phyloP scores from a whole-genome alignment of 2,329 filamentous ascomycete genomes.

The Fusarium sp. region DNA sequence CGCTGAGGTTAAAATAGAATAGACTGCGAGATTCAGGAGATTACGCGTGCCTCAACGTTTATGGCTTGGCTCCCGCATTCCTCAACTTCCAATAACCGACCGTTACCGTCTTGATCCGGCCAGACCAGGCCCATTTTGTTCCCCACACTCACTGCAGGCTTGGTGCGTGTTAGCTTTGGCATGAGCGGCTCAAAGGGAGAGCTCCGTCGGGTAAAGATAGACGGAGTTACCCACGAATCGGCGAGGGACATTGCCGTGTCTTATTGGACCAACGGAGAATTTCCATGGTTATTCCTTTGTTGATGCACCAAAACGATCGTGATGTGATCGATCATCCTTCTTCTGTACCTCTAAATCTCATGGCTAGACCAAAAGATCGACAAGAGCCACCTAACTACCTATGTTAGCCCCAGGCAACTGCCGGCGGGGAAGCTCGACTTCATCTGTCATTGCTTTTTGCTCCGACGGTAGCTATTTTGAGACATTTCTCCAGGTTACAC shows the following conservation, averaged over 20 bases:
- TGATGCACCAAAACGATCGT: too few species aligned
- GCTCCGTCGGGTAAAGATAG: background rate
- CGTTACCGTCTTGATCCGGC: background rate
- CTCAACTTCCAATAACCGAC: background rate
- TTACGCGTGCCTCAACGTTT: background rate
- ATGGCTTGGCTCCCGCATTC: slow-evolving; percentile 4
- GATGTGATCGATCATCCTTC: too few species aligned
- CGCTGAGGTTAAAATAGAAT: background rate
- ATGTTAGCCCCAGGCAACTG: background rate
- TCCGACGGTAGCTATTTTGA: background rate
- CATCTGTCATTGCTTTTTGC: background rate
- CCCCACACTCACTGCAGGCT: background rate
- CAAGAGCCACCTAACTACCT: background rate
- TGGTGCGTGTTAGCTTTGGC: too few species aligned
- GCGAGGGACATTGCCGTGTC: background rate
- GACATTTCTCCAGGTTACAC: background rate
- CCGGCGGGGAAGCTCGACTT: background rate
- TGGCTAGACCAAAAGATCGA: background rate
- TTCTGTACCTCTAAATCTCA: background rate
- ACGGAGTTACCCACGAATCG: too few species aligned
- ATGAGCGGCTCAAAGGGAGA: background rate
- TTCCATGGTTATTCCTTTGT: background rate
- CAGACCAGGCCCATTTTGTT: too few species aligned
- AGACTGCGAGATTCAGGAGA: background rate
- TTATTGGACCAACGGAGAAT: background rate